Conservation (phyloP, 768 basidiomycete genomes). For the Austroboletus eburneus region DNA sequence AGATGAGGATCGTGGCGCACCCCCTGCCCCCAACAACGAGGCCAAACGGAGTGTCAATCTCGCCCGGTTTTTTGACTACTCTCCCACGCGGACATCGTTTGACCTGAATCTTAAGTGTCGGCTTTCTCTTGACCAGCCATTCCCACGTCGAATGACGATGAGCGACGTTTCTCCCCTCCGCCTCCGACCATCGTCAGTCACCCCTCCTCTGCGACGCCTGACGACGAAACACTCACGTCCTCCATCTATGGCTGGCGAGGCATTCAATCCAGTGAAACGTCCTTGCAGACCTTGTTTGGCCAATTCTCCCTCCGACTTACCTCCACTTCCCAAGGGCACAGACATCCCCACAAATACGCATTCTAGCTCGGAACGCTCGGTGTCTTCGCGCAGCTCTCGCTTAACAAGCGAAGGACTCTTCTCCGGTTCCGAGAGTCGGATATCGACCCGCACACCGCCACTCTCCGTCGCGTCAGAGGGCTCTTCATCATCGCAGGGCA, state of each 20-base stretch:
- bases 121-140: conserved; percentile 24
- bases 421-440: conserved; percentile 21
- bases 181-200: conserved; percentile 28
- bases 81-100: conserved; percentile 33
- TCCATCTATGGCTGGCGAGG: conserved; percentile 23
- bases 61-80: conserved; percentile 34
- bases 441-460: conserved; percentile 28
- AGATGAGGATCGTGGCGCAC: conserved; percentile 13
- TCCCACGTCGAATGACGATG: conserved; percentile 34
- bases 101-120: conserved; percentile 30
- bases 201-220: conserved; percentile 25
- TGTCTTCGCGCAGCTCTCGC: conserved; percentile 23
- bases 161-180: conserved; percentile 33
- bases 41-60: conserved; percentile 36
- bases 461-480: conserved; percentile 24
- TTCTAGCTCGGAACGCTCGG: conserved; percentile 16
- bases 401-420: conserved; percentile 14
- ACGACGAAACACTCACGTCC: conserved; percentile 25
- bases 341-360: conserved; percentile 13
- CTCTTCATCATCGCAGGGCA: conserved; percentile 23
- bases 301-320: conserved; percentile 14
- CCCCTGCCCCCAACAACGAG: conserved; percentile 20
- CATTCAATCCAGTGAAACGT: conserved; percentile 28
- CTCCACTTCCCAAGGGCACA: conserved; percentile 16
- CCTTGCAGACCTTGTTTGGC: conserved; percentile 21